Conservation (phyloP, 345 rosid species). For the Populus simonii region DNA sequence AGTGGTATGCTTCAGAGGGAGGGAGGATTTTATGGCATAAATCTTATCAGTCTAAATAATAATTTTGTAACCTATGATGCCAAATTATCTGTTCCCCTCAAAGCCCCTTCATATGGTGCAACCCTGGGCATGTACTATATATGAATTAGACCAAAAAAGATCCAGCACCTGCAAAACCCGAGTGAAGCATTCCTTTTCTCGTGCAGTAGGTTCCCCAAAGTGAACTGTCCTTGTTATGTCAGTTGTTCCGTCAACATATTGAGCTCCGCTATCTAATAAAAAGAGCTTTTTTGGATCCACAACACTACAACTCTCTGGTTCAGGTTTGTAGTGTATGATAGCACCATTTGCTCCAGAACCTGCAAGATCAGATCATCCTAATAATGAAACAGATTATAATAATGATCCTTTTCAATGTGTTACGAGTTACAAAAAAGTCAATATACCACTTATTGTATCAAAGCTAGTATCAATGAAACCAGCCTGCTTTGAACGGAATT, state of each 20-base stretch:
- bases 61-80: not conserved
- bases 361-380: slow-evolving; percentile 26
- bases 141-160: slow-evolving; percentile 11
- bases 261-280: slow-evolving; percentile 94
- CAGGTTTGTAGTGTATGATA: slow-evolving; percentile 87
- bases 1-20: too few relatives aligned
- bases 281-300: slow-evolving; percentile 73
- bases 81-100: not conserved
- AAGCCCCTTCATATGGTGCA: not conserved
- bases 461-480: slow-evolving; percentile 94
- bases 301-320: slow-evolving; percentile 72
- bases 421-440: not conserved
- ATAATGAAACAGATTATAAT: slow-evolving; percentile 9
- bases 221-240: slow-evolving; percentile 96
- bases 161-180: slow-evolving; percentile 71
- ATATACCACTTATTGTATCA: slow-evolving; percentile 89
- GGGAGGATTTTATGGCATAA: not conserved
- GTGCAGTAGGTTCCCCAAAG: slow-evolving; percentile 71
- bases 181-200: slow-evolving; percentile 90
- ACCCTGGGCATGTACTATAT: not conserved
- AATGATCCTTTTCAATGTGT: not conserved
- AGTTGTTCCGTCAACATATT: slow-evolving; percentile 91
- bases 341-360: slow-evolving; percentile 99
- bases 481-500: slow-evolving; percentile 74
- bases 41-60: not conserved